Base-by-base conservation (phyloP, 2,329 filamentous ascomycete genomes). In the Clarireedia monteithiana region DNA sequence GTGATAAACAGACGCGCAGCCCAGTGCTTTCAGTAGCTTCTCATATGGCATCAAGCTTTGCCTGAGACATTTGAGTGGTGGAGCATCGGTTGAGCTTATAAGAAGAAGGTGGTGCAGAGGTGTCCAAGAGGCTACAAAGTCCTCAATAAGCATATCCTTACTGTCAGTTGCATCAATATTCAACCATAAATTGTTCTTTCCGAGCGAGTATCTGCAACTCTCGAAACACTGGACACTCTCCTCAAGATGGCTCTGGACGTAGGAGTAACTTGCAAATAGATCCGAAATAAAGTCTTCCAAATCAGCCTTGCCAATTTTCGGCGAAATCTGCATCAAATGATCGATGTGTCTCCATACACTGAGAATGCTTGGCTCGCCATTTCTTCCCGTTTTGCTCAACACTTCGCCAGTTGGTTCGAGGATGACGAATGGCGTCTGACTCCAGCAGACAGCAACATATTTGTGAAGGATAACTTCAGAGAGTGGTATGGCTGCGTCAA, bases 61-160 rank as follows among this genome's bases (percentile, higher is more conserved):
- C 30, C 60, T 48, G 5, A 67, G 57, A 9, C 63, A 61, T 55
- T 65, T 61, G 2, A 63, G 50, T 2, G 39, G 36, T 0, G 62
- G 62, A 7, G 59, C 57, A 56, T 68, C 66, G 20, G 49, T 60
- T 1, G 64, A 63, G 44, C 61, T 67, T 0, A 58, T 63, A 3
- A 66, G 48, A 2, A 66, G 58, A 2, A 68, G 60, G 2, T 61
- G 38, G 3, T 59, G 36, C n/a, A 62, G 48, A 2, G 44, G 49
- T 5, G 58, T 49, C 66, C 64, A 67, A 9, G 57, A 61, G 17
- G 42, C 47, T 15, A 27, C 12, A n/a, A 67, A 30, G 17, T 65
- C 58, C 3, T 48, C 45, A 7, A 63, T 10, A 7, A 42, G 5
- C 5, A 60, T 44, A 15, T 1, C 17, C 0, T 50, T 44, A 1